phyloP scores from a whole-genome alignment of 306 rosid genomes.

The Potentilla sterilis region DNA sequence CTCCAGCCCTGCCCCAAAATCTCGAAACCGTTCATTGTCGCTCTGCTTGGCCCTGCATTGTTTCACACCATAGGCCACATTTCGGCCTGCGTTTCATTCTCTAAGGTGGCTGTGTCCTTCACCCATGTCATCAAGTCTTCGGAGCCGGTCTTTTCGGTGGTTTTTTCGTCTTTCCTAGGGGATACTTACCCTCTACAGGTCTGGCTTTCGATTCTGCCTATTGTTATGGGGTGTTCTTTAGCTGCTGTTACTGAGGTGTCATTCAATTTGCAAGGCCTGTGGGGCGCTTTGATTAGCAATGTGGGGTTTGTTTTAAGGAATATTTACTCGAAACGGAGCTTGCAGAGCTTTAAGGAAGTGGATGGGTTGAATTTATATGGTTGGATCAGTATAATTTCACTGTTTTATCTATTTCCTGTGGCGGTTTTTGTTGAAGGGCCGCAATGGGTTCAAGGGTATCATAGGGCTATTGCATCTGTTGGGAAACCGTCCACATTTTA shows the following conservation, averaged over 20 bases:
- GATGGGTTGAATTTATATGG: slow-evolving; percentile 90
- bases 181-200: slow-evolving; percentile 74
- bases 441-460: slow-evolving; percentile 88
- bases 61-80: slow-evolving; percentile 97
- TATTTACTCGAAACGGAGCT: slow-evolving; percentile 76
- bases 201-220: slow-evolving; percentile 90
- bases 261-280: slow-evolving; percentile 74
- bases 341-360: slow-evolving; percentile 77
- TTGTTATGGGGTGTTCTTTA: slow-evolving; percentile 82
- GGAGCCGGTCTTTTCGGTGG: slow-evolving; percentile 83
- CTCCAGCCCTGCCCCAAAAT: slow-evolving; percentile 83
- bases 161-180: slow-evolving; percentile 71
- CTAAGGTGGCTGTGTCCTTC: slow-evolving; percentile 95
- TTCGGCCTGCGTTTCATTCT: slow-evolving; percentile 90
- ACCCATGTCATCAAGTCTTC: slow-evolving; percentile 96
- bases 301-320: slow-evolving; percentile 88
- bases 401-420: slow-evolving; percentile 77
- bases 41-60: slow-evolving; percentile 92
- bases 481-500: slow-evolving; percentile 72
- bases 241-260: slow-evolving; percentile 91
- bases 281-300: slow-evolving; percentile 89
- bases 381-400: slow-evolving; percentile 65
- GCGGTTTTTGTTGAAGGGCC: slow-evolving; percentile 87
- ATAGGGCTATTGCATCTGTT: slow-evolving; percentile 58
- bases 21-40: slow-evolving; percentile 64